Conservation (phyloP, 331 rosid species). For the Rosa hybrid region DNA sequence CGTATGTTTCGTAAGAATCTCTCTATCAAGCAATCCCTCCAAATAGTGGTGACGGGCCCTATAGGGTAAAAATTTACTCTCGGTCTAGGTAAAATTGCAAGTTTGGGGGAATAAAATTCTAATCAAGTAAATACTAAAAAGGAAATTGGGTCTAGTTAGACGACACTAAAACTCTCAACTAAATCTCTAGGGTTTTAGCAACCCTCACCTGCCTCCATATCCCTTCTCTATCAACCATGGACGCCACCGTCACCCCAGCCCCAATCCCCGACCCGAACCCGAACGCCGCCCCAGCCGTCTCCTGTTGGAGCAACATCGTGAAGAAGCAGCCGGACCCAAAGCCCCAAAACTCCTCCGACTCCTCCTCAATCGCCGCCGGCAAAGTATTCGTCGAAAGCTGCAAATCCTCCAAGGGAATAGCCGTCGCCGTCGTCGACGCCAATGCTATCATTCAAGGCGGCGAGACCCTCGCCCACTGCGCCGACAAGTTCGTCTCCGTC, state of each 20-base stretch:
- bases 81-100: background rate
- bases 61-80: too few relatives aligned
- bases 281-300: constrained; percentile 3
- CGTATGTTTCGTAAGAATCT: too few relatives aligned
- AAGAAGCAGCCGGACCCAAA: constrained; percentile 51
- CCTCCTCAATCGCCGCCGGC: constrained; percentile 31
- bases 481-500: constrained; percentile 76
- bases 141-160: background rate
- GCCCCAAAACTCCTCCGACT: constrained; percentile 24
- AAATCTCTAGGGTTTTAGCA: background rate
- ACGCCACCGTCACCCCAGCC: constrained; percentile 23
- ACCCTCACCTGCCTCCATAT: background rate
- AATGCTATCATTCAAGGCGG: constrained; percentile 79
- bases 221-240: constrained; percentile 32
- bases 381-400: constrained; percentile 52
- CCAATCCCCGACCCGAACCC: constrained; percentile 16
- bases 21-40: too few relatives aligned
- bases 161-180: background rate
- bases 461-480: constrained; percentile 54
- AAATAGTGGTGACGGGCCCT: too few relatives aligned
- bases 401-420: constrained; percentile 62
- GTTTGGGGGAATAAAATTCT: too few relatives aligned
- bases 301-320: constrained; percentile 66
- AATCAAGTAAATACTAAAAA: background rate
- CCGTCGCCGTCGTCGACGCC: constrained; percentile 80